Conservation (phyloP, 306 rosid species). For the Castanea mollissima region DNA sequence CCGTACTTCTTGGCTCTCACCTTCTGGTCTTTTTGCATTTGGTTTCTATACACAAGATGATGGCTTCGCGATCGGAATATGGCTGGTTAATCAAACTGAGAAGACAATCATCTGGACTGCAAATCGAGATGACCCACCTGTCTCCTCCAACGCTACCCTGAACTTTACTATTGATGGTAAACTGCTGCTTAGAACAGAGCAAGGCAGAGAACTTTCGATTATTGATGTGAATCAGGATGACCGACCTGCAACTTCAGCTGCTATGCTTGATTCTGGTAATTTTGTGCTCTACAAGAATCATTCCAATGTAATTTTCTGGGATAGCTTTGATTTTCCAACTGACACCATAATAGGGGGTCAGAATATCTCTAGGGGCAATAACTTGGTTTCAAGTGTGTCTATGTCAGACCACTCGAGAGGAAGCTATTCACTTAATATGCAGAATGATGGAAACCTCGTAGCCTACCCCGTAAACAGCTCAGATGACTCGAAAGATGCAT, state of each 20-base stretch:
- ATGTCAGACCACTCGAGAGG: neutral
- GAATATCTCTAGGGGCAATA: fast-evolving
- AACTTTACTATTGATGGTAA: neutral
- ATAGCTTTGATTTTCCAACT: neutral
- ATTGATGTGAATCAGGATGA: neutral
- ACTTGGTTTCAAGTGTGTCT: neutral
- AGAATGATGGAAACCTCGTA: neutral
- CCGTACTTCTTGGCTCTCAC: too few species aligned
- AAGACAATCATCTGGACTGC: neutral
- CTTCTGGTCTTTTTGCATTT: too few species aligned
- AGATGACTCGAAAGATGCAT: neutral
- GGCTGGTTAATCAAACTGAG: neutral
- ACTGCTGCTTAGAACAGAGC: neutral
- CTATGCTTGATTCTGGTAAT: constrained; percentile 6
- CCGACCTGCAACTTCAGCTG: neutral
- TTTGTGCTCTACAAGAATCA: neutral
- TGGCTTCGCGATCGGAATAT: neutral
- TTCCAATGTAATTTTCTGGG: neutral
- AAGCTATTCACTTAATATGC: neutral
- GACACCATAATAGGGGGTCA: constrained; percentile 2
- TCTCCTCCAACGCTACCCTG: neutral
- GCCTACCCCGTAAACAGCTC: neutral
- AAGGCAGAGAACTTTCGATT: neutral
- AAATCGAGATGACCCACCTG: neutral
- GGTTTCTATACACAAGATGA: neutral